Base-by-base conservation (phyloP, 495 filamentous ascomycete species). In the Neurospora tetrasperma region DNA sequence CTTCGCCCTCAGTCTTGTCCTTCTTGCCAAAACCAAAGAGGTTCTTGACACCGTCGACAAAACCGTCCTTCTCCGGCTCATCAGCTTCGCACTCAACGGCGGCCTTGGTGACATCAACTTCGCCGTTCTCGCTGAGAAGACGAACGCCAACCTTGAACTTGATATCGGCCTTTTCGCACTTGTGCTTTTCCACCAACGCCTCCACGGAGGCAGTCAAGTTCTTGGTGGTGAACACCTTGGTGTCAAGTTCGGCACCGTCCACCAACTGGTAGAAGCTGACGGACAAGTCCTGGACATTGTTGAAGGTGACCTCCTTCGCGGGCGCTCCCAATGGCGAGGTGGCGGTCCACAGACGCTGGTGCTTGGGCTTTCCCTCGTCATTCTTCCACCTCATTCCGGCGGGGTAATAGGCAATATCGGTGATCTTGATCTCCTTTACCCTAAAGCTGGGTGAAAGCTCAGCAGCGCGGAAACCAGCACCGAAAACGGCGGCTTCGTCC, bases 401-500 rank as follows among this genome's bases (percentile, higher is more conserved):
- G 7, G 91, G 83, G 79, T 96, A 97, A 20, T 82, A 82, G 42
- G 93, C 89, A 18, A 83, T 87, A 73, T 99, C 96, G 71, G 82
- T 87, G 62, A 91, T 87, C 71, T 91, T 87, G 74, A 99, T 98
- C 76, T 98, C 96, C 85, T 97, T 99, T 77, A 99, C 96, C 70
- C 92, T 90, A 87, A 99, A 99, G 78, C 90, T 94, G 43, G 94
- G 93, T 82, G 92, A 96, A 69, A 98, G 86, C 74, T 90, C 90
- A 69, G 96, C 96, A 40, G 91, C 96, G 79, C 93, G 93, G 86
- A 98, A 98, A 23, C 93, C 94, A 70, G 96, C 96, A 75, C 96
- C 96, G 81, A 99, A 97, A 18, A 97, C 96, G 69, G 96, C 96
- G 18, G 96, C 89, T 83, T 99, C 96, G 80, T 99, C 96, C 39